Percentiles rank a stretch among this genome's conserved stretches.
Evolutionary conservation across 441 rosid species (phyloP).

Genomic region (Melastoma candidum): DNA sequence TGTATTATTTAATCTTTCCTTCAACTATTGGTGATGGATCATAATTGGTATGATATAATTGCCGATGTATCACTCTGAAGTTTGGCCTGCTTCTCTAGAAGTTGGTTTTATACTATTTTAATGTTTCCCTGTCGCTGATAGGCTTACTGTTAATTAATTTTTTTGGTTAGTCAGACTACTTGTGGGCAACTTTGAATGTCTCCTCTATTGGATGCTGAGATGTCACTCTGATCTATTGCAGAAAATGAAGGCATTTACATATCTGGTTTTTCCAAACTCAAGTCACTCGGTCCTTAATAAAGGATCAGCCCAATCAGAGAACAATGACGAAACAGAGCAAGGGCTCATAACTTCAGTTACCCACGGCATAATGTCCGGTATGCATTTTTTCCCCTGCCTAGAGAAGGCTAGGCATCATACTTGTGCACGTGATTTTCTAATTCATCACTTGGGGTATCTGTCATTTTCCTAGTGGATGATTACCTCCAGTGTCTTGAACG

Average conservation of each 20-base stretch:
- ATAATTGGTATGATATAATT: too few relatives aligned
- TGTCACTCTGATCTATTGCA: constrained; percentile 18
- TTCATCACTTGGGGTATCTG: not conserved
- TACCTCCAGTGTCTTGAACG: constrained; percentile 63
- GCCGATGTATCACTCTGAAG: too few relatives aligned
- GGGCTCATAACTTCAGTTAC: constrained; percentile 83
- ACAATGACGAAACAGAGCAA: constrained; percentile 46
- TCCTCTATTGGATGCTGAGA: constrained; percentile 4
- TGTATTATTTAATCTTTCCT: too few relatives aligned
- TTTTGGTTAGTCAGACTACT: not conserved
- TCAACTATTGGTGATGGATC: too few relatives aligned
- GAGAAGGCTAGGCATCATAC: not conserved
- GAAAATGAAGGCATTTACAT: constrained; percentile 76
- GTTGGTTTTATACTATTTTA: too few relatives aligned
- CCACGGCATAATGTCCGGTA: constrained; percentile 64
- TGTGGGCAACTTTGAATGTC: constrained; percentile 6
- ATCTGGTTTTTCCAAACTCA: constrained; percentile 77
- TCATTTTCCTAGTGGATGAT: constrained; percentile 48
- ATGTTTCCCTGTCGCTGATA: too few relatives aligned
- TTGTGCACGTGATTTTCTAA: not conserved
- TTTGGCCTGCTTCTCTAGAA: too few relatives aligned
- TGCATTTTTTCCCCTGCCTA: not conserved
- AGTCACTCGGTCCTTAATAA: constrained; percentile 46
- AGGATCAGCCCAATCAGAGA: constrained; percentile 29
- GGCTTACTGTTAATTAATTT: not conserved